Conservation (phyloP, 2,329 filamentous ascomycete species). For the Leptoxyphium fumago region DNA sequence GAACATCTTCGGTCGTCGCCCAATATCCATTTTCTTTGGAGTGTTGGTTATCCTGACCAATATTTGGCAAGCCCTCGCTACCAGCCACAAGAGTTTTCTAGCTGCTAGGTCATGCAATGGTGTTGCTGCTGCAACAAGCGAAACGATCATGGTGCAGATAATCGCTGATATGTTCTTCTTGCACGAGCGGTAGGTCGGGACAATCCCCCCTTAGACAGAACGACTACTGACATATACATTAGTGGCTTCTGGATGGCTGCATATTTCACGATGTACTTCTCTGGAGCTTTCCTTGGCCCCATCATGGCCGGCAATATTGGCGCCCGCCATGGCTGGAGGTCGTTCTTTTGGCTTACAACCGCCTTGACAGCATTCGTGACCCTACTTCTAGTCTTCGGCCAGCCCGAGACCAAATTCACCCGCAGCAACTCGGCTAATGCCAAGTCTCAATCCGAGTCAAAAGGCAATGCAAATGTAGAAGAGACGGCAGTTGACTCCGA, state of each 20-base stretch:
- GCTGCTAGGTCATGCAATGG: constrained; percentile 30
- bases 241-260: constrained; percentile 10
- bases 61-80: constrained; percentile 30
- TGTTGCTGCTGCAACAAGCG: constrained; percentile 28
- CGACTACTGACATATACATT: constrained; percentile 7
- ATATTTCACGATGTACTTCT: constrained; percentile 26
- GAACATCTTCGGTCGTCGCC: constrained; percentile 30
- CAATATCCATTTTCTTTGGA: constrained; percentile 25
- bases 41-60: constrained; percentile 27
- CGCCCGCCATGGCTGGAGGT: constrained; percentile 28
- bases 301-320: constrained; percentile 30
- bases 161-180: constrained; percentile 32
- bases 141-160: constrained; percentile 29
- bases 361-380: constrained; percentile 26
- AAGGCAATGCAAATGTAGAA: constrained; percentile 11
- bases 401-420: constrained; percentile 30
- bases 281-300: constrained; percentile 28
- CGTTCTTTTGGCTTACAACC: constrained; percentile 32
- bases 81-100: constrained; percentile 26
- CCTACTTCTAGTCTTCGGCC: constrained; percentile 24
- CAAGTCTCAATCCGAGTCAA: constrained; percentile 1
- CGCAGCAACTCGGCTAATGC: constrained; percentile 10
- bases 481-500: constrained; percentile 16
- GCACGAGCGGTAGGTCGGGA: constrained; percentile 26
- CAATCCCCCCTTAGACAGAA: constrained; percentile 22